phyloP scores from a whole-genome alignment of 1,284 basidiomycete genomes.

The Gomphus bonarii region DNA sequence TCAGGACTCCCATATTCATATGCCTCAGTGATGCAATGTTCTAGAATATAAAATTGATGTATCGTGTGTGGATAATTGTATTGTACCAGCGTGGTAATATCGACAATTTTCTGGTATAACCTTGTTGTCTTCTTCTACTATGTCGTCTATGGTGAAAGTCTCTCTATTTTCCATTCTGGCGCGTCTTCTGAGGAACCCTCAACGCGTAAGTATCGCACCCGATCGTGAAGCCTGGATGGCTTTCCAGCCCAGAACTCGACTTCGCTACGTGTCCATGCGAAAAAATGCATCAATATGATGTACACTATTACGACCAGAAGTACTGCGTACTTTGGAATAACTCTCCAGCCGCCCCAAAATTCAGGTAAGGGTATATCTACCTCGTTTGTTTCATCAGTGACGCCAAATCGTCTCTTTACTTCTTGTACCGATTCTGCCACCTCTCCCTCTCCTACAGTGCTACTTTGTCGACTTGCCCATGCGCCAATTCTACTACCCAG shows the following conservation, averaged over 20 bases:
- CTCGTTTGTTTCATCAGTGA: conserved; percentile 30
- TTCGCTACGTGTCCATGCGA: conserved; percentile 32
- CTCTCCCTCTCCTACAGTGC: conserved; percentile 60
- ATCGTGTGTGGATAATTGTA: background rate
- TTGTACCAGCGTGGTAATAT: background rate
- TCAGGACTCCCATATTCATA: background rate
- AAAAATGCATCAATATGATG: background rate
- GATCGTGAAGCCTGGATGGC: conserved; percentile 83
- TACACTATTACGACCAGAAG: background rate
- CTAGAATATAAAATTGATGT: background rate
- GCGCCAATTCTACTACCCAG: conserved; percentile 82
- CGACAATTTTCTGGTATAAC: background rate
- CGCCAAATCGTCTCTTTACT: conserved; percentile 51
- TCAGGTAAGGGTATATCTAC: conserved; percentile 70
- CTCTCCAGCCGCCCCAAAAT: conserved; percentile 95
- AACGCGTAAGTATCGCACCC: conserved; percentile 68
- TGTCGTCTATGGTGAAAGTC: conserved; percentile 52
- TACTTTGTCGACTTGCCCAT: conserved; percentile 86
- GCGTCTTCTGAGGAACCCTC: conserved; percentile 37
- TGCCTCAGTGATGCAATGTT: background rate
- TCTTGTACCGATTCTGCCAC: conserved; percentile 54
- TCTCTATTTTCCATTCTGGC: conserved; percentile 61
- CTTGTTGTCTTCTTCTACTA: background rate
- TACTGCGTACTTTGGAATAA: conserved; percentile 72
- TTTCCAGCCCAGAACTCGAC: conserved; percentile 93